Evolutionary conservation across 1,284 basidiomycete species (phyloP).

Genomic region (Farysia itapuensis): DNA sequence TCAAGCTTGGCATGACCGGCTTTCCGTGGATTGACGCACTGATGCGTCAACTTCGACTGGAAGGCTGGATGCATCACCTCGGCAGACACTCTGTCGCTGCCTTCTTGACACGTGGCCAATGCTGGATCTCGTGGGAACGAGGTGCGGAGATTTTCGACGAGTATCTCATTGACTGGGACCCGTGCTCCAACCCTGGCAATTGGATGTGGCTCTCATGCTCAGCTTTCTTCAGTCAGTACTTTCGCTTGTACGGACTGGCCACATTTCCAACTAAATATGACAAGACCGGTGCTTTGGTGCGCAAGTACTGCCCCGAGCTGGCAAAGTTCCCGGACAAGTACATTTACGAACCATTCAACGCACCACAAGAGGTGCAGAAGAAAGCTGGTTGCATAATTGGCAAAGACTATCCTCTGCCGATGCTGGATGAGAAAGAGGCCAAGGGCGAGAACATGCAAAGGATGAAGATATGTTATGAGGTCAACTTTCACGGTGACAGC

Average conservation of each 20-base stretch:
- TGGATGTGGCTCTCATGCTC: constrained; percentile 65
- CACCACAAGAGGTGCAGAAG: constrained; percentile 45
- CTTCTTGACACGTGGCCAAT: constrained; percentile 65
- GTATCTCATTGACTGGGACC: constrained; percentile 62
- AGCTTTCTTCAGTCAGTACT: constrained; percentile 62
- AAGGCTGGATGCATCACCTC: constrained; percentile 62
- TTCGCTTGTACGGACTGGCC: constrained; percentile 61
- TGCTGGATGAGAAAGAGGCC: constrained; percentile 51
- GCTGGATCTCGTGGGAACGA: constrained; percentile 66
- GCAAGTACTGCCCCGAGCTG: constrained; percentile 62
- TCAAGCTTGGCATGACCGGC: constrained; percentile 63
- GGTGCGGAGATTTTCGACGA: constrained; percentile 65
- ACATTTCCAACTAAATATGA: constrained; percentile 64
- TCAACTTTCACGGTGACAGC: constrained; percentile 25
- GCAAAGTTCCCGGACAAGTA: constrained; percentile 49
- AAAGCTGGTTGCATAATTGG: constrained; percentile 50
- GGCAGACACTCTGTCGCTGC: constrained; percentile 66
- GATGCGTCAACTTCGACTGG: constrained; percentile 63
- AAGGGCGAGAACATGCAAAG: constrained; percentile 40
- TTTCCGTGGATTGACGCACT: constrained; percentile 65
- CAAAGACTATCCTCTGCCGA: constrained; percentile 48
- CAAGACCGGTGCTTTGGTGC: constrained; percentile 61
- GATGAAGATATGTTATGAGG: constrained; percentile 42
- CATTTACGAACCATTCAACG: constrained; percentile 50
- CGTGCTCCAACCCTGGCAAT: constrained; percentile 62